A percentile compares a stretch with the other conserved stretches of the same genome.
Conservation (phyloP, 768 basidiomycete species). For the Mycena galericulata region DNA sequence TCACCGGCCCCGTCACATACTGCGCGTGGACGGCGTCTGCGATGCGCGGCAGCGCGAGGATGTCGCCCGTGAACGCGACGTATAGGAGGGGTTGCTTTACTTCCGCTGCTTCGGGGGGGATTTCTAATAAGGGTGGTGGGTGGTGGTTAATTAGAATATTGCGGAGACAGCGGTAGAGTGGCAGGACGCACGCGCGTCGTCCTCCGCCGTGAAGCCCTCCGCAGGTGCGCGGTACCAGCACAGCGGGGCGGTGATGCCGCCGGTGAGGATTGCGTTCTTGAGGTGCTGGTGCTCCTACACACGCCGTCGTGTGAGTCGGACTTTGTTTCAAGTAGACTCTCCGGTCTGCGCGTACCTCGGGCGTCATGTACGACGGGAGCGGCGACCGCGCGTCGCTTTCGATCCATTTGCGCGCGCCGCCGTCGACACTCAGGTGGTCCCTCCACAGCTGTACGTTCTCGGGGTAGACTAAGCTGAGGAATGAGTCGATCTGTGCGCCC, state of each 20-base stretch:
- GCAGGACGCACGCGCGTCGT: conserved; percentile 49
- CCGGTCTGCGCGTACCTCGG: conserved; percentile 47
- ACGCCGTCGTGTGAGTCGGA: neutral
- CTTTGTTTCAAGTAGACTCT: too few relatives aligned
- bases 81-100: conserved; percentile 23
- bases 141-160: too few relatives aligned
- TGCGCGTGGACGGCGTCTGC: neutral
- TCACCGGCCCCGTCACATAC: conserved; percentile 10
- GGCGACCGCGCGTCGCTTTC: conserved; percentile 42
- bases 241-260: conserved; percentile 47
- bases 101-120: neutral
- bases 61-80: conserved; percentile 18
- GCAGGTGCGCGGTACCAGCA: conserved; percentile 51
- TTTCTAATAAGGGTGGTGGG: too few relatives aligned
- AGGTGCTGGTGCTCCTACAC: neutral
- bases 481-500: conserved; percentile 43
- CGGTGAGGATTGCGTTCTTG: conserved; percentile 27
- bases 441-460: conserved; percentile 51
- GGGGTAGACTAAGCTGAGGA: conserved; percentile 48
- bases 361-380: conserved; percentile 45
- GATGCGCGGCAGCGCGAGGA: neutral
- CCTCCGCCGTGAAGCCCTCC: conserved; percentile 43
- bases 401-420: conserved; percentile 52
- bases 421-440: conserved; percentile 49
- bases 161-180: too few relatives aligned